Evolutionary conservation across 148 eudicot species (phyloP), one percentile per base, ranked within the genome.

Genomic region (Amaranthus hypochondriacus): DNA sequence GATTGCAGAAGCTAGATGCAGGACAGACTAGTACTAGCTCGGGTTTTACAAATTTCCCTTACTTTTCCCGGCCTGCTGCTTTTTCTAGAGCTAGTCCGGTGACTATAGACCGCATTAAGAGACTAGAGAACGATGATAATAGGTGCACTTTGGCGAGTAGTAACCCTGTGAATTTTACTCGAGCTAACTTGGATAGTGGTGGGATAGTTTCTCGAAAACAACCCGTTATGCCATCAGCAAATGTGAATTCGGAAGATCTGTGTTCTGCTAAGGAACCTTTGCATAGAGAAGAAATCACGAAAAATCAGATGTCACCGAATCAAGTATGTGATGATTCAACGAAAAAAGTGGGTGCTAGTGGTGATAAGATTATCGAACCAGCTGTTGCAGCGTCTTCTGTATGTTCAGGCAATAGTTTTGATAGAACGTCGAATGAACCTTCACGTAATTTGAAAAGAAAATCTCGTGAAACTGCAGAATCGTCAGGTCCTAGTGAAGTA

Each of bases 321-420:
- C 76, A 76, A 68, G 77, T 62, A 64, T 48, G 39, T 75, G 84
- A 75, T 77, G 78, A 65, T 11, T 68, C 52, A 57, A 56, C 71
- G 28, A 61, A 62, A 39, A 84, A 79, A 75, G 84, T 73, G 56
- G 82, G 71, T 49, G 50, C 55, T 15, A 76, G 46, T 62, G 82
- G 81, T 66, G 88, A 88, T 73, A 83, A 67, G 72, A 76, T 47
- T 57, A 64, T 44, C 56, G 92, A 85, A 78, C 93, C 85, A 4
- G 81, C 76, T 58, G 90, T 86, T 81, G 85, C 89, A 57, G 57
- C 88, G 48, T 89, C 97, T 60, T 91, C 98, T 73, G 89, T 88
- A 11, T 89, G 99, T 76, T 96, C 99, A 12, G 91, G 91, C n/a
- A 92, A 85, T 75, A 87, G 96, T 76, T 87, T 83, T 4, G 99